Base-by-base conservation (phyloP, 148 eudicot species). In the Silene latifolia region DNA sequence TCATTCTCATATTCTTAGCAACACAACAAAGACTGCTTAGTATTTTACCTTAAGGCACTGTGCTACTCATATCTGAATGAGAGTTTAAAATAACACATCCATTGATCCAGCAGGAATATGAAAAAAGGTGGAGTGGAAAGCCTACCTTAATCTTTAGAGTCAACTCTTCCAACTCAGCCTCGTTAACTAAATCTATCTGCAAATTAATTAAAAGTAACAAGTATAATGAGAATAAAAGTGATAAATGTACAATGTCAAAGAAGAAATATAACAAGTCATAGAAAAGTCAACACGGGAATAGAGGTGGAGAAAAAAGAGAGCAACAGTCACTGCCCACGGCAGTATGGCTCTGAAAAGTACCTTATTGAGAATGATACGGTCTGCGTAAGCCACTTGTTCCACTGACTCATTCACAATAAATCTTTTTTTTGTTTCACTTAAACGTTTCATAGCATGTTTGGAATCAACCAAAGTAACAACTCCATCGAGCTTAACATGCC, bases 331-430 rank as follows among this genome's bases (percentile, higher is more conserved):
- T 0, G 57, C 12, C 44, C 44, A 39, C 3, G 8, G 56, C 17
- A 21, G 42, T 21, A 58, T 35, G 23, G 24, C 6, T 64, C 60
- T 27, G 72, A 4, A 80, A 53, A 27, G 47, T 73, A 93, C 98
- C 93, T 94, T 94, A 81, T 94, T 94, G 39, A 94, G 63, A 74
- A 94, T 91, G 63, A 94, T 88, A 44, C 98, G 90, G 76, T 94
- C 97, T 58, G 97, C 98, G 78, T 91, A 94, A 79, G 98, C 98
- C 82, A 94, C 91, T 85, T 94, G 98, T 82, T 94, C 98, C 74
- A 91, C 87, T 3, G 97, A 96, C 82, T 94, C 98, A 72, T 94
- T 93, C 77, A 91, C 95, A 73, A 88, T 93, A 87, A 93, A 94
- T 79, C 98, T 90, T 75, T 95, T 89, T 83, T 94, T 94, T 56